Base-by-base conservation (phyloP, 305 asterid species). In the Euphrasia arctica region DNA sequence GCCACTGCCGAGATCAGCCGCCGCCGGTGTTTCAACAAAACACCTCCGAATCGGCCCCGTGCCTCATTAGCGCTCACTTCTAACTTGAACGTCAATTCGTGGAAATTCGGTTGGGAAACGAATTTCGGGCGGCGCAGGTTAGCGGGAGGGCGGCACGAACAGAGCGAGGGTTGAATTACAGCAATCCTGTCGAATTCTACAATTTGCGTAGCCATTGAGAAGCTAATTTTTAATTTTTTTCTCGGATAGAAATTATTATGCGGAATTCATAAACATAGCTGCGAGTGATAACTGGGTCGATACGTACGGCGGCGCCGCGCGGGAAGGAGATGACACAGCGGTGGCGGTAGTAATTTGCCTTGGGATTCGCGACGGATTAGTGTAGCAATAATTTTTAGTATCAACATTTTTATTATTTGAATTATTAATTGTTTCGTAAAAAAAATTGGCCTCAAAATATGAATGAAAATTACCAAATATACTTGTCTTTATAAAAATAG, bases 111-210 rank as follows among this genome's bases (percentile, higher is more conserved):
- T 52, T 68, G 70, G 9, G 67, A 4, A 31, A 63, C 58, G 18
- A 72, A 67, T 58, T 64, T 66, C 4, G 73, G 69, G 10, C 31
- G 65, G 49, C 36, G 78, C 18, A 56, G 25, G 68, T 70, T 76
- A 9, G 74, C 66, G 39, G 8, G 72, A 67, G 77, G 63, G 65
- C 72, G 72, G 73, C 72, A 70, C 71, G 77, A 70, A 64, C 83
- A 71, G 63, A 64, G 69, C 60, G 80, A 76, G 65, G 83, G 75
- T 7, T 88, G 84, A 41, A 68, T 51, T 5, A 78, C 9, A 42
- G 79, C 83, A 77, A 82, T 71, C 61, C 80, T 81, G 45, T 82
- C 80, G 55, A 80, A 75, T 66, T 86, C 91, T 31, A 77, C 72
- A 15, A 73, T 52, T 58, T 76, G 77, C 64, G 74, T 70, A 52